These are phyloP conservation scores for Lentinus brumalis DNA, from an alignment of 768 basidiomycete genomes.

Conservation along the genomic window DNA sequence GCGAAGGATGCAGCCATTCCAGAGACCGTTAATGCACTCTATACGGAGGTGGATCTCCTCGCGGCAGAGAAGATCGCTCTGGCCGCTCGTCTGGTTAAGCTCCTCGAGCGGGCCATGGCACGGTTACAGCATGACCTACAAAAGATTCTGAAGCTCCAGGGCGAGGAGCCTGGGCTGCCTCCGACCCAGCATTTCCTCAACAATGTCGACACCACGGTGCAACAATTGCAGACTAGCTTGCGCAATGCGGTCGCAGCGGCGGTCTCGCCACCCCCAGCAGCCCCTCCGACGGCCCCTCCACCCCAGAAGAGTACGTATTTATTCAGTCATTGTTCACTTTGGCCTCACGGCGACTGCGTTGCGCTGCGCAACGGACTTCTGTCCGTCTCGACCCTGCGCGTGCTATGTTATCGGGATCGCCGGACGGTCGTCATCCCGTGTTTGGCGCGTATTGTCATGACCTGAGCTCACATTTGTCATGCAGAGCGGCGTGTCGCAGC, in stretches of 20 bases:
- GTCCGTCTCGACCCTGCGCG: not conserved
- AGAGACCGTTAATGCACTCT: slow-evolving; percentile 34
- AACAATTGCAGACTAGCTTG: slow-evolving; percentile 43
- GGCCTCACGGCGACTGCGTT: not conserved
- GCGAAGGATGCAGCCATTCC: slow-evolving; percentile 41
- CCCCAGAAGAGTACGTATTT: slow-evolving; percentile 23
- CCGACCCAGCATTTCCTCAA: slow-evolving; percentile 30
- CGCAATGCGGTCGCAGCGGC: slow-evolving; percentile 33
- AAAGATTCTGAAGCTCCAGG: slow-evolving; percentile 46
- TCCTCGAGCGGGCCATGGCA: slow-evolving; percentile 48
- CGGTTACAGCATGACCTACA: slow-evolving; percentile 50
- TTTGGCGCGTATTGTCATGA: not conserved
- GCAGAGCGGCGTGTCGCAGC: slow-evolving; percentile 25
- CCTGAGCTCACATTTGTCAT: not conserved
- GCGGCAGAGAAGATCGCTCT: slow-evolving; percentile 46
- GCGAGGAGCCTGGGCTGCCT: slow-evolving; percentile 41
- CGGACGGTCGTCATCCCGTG: not conserved
- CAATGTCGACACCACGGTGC: slow-evolving; percentile 35
- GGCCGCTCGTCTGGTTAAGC: slow-evolving; percentile 44
- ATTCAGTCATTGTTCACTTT: not conserved
- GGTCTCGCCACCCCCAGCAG: slow-evolving; percentile 24
- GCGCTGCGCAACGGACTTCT: not conserved
- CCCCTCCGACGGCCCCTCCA: slow-evolving; percentile 17
- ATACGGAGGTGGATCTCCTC: slow-evolving; percentile 35
- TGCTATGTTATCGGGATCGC: not conserved